phyloP scores from a whole-genome alignment of 495 filamentous ascomycete species.

The Trichoderma orchidacearum region DNA sequence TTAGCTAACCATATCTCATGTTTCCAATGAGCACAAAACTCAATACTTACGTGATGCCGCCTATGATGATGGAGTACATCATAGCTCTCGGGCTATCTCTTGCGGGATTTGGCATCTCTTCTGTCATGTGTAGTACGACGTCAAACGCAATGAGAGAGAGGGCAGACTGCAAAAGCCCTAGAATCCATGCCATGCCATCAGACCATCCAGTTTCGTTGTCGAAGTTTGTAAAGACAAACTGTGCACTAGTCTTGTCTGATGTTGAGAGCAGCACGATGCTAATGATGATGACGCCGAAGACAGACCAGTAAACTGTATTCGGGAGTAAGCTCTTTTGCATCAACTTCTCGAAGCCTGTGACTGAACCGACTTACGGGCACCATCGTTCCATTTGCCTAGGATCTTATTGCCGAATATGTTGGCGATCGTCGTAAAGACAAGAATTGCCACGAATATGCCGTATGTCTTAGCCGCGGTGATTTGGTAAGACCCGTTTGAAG shows the following conservation, averaged over 20 bases:
- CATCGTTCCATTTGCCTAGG: constrained; percentile 18
- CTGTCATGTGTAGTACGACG: constrained; percentile 49
- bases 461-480: constrained; percentile 18
- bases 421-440: constrained; percentile 17
- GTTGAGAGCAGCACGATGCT: constrained; percentile 22
- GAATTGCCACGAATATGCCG: constrained; percentile 18
- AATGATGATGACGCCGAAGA: constrained; percentile 22
- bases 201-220: constrained; percentile 50
- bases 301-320: constrained; percentile 15
- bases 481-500: constrained; percentile 14
- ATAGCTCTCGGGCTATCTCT: constrained; percentile 22
- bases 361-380: constrained; percentile 8
- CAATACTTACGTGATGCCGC: constrained; percentile 20
- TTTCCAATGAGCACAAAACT: too few relatives aligned
- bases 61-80: constrained; percentile 18
- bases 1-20: neutral
- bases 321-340: neutral
- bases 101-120: constrained; percentile 25
- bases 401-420: constrained; percentile 21
- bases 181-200: constrained; percentile 49
- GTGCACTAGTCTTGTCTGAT: constrained; percentile 17
- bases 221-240: constrained; percentile 43
- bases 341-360: neutral
- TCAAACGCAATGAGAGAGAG: constrained; percentile 50
- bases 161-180: constrained; percentile 47